These are phyloP conservation scores for Mastigamoeba balamuthi DNA, from an alignment of 78 protist genomes.

Conservation along the genomic window DNA sequence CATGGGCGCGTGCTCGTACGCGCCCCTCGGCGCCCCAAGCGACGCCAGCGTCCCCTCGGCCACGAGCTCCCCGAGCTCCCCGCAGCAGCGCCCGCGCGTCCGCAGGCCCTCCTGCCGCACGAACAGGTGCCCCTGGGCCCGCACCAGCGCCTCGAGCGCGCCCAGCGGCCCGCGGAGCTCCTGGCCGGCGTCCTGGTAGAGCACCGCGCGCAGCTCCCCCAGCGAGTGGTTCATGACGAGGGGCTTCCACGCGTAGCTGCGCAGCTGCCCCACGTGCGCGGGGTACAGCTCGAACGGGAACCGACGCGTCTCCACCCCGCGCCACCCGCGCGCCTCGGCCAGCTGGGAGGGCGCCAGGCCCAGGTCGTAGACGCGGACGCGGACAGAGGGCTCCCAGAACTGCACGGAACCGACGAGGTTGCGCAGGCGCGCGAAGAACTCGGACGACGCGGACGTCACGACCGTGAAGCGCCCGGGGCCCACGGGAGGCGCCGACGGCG, in stretches of 20 bases:
- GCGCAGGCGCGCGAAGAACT: neutral
- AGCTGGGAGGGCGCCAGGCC: neutral
- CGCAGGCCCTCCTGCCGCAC: neutral
- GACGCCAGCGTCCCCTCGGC: neutral
- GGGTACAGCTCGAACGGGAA: neutral
- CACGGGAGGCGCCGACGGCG: neutral
- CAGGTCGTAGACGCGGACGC: neutral
- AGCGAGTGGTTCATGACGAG: neutral
- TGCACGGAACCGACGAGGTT: neutral
- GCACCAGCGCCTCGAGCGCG: neutral
- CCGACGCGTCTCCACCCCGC: neutral
- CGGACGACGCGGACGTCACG: neutral
- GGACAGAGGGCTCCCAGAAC: neutral
- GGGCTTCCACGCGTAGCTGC: neutral
- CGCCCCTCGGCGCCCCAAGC: neutral
- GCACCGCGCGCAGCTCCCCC: neutral
- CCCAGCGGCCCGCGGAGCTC: neutral
- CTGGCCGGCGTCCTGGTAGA: neutral
- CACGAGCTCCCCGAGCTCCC: neutral
- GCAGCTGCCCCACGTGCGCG: neutral
- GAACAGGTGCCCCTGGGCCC: neutral
- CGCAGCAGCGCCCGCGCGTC: neutral
- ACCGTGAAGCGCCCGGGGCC: neutral
- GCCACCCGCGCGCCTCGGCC: neutral
- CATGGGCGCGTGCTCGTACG: neutral